Conservation (phyloP, 73 alveolate species). For the Halteria grandinella region DNA sequence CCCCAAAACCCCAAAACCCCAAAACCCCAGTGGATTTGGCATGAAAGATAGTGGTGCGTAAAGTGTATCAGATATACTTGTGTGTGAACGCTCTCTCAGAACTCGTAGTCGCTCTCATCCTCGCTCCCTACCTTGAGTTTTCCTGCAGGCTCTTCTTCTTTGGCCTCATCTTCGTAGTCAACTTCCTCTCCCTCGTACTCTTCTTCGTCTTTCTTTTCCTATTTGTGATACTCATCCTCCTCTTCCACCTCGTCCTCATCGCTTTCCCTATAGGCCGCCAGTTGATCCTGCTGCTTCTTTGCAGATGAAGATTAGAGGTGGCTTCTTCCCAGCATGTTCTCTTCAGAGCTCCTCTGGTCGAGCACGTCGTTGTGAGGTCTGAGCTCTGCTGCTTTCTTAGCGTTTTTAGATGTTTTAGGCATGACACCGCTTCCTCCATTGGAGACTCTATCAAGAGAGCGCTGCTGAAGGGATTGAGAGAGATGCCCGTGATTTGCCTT, state of each 20-base stretch:
- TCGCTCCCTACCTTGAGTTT: too few relatives aligned
- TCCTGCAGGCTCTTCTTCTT: background rate
- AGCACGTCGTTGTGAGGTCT: background rate
- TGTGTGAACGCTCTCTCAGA: too few relatives aligned
- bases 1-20: too few relatives aligned
- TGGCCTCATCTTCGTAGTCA: too few relatives aligned
- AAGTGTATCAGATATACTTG: too few relatives aligned
- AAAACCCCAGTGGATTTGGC: too few relatives aligned
- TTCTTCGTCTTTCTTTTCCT: constrained; percentile 5
- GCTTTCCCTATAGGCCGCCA: background rate
- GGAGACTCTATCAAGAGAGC: too few relatives aligned
- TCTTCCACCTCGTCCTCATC: background rate
- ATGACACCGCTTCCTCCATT: background rate
- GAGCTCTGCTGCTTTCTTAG: too few relatives aligned
- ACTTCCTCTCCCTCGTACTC: constrained; percentile 3
- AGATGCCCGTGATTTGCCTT: background rate
- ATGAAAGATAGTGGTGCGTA: too few relatives aligned
- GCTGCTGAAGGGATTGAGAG: too few relatives aligned
- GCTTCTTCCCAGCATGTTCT: background rate
- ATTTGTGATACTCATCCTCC: background rate
- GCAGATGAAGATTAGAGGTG: background rate
- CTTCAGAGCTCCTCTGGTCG: background rate
- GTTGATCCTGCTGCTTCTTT: background rate
- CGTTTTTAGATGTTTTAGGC: constrained; percentile 19
- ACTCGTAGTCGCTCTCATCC: too few relatives aligned